Conservation (phyloP, 345 rosid species). For the Balakata baccata region DNA sequence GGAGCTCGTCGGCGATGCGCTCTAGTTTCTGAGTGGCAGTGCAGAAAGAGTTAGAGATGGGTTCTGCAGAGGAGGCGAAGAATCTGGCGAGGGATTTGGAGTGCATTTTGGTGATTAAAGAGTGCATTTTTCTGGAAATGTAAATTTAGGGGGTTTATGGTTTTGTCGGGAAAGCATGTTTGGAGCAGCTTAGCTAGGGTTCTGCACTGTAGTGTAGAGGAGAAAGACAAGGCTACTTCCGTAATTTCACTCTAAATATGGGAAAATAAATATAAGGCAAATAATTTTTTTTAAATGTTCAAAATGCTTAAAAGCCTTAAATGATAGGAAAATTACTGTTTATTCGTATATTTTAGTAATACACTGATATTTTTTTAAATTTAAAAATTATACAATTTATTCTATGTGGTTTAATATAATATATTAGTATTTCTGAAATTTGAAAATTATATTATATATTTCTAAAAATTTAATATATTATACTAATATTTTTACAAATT, state of each 20-base stretch:
- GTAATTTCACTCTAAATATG: not conserved
- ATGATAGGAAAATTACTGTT: too few relatives aligned
- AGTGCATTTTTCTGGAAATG: slow-evolving; percentile 2
- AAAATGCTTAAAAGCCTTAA: too few relatives aligned
- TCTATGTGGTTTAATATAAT: too few relatives aligned
- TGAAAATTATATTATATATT: too few relatives aligned
- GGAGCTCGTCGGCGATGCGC: slow-evolving; percentile 72
- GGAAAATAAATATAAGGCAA: too few relatives aligned
- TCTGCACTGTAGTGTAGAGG: not conserved
- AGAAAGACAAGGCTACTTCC: not conserved
- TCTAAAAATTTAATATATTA: too few relatives aligned
- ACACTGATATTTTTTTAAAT: too few relatives aligned
- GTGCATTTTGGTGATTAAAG: slow-evolving; percentile 4
- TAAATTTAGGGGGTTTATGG: not conserved
- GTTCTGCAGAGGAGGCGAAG: slow-evolving; percentile 5
- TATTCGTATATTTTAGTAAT: too few relatives aligned
- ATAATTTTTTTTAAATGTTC: too few relatives aligned
- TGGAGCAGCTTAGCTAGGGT: not conserved
- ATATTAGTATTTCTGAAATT: too few relatives aligned
- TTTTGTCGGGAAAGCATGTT: not conserved
- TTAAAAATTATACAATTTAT: too few relatives aligned
- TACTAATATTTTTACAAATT: too few relatives aligned
- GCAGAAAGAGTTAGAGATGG: slow-evolving; percentile 30
- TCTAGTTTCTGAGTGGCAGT: slow-evolving; percentile 61
- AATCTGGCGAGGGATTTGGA: slow-evolving; percentile 29